Base-by-base conservation (phyloP, 352 stramenopile species). In the Globisporangium megalacanthum region DNA sequence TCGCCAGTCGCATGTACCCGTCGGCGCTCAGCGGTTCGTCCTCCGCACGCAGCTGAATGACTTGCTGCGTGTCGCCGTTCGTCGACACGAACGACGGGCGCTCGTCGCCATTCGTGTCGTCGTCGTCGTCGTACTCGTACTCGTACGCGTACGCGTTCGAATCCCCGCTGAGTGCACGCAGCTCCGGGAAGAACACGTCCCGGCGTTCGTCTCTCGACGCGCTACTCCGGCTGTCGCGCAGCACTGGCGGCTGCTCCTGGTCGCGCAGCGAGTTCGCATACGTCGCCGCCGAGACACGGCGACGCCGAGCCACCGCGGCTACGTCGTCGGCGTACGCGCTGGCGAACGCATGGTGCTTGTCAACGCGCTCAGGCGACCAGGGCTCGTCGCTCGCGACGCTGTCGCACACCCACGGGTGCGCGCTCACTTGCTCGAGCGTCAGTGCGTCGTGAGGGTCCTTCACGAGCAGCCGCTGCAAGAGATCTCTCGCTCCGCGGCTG, bases 21-120 rank as follows among this genome's bases (percentile, higher is more conserved):
- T 94, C 84, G 11, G 81, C 76, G 49, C 77, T 94, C 9, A 72
- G 76, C 20, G 68, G 66, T 19, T 73, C 76, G 11, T 68, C 61
- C 5, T 49, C 52, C 10, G 22, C 41, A 22, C n/a, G 52, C 58
- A 17, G 50, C 58, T 56, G 41, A 17, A 58, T 25, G 31, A 35
- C 17, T 22, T 58, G 56, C 51, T 36, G 35, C 11, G 22, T 29
- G 39, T 68, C 71, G 46, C 80, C 78, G 39, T 88, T 75, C 3
- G 79, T 92, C 4, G 84, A 94, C 36, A 94, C 61, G 33, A 86
- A 89, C 5, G 84, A 94, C 48, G 78, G 70, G 9, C 82, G 84
- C 6, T 79, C 75, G 35, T 39, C 35, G 35, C 10, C 35, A 13
- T 39, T 13, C 6, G 35, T 13, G 10, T 65, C 58, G n/a, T 47